Base-by-base conservation (phyloP, 768 basidiomycete genomes). In the Holtermanniella nyarrowii region DNA sequence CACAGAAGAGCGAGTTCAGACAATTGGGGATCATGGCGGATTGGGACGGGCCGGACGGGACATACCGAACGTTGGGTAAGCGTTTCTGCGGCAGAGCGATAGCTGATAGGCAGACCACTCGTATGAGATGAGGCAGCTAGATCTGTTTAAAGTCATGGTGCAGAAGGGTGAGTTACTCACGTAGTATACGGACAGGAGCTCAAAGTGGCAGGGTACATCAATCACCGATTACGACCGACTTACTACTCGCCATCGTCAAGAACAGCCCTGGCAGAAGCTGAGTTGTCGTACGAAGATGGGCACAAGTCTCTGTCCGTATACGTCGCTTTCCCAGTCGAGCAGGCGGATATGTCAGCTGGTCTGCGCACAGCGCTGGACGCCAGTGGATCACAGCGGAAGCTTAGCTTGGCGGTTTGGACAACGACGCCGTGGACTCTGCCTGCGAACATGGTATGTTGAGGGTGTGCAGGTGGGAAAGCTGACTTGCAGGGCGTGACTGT, bases 341-440 rank as follows among this genome's bases (percentile, higher is more conserved):
- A 54, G 63, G 16, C 61, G 10, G 59, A 57, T 23, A 64, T 57
- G 65, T 65, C 68, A 10, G 42, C 42, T 13, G 52, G 22, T 2
- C 53, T 71, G 11, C 44, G 52, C 10, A 52, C 53, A 3, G 55
- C 25, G 5, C 60, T 69, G 41, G 40, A 50, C 16, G 25, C 54
- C 12, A 51, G 46, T 11, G n/a, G n/a, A n/a, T n/a, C n/a, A n/a
- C n/a, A n/a, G n/a, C n/a, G n/a, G n/a, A n/a, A n/a, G n/a, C 70
- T 83, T 11, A 76, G 77, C 24, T 60, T 95, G 10, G 74, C 89
- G 16, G 85, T 93, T 3, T 99, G 93, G 93, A 97, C 93, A 2
- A 97, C 93, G 3, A 97, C 93, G 0, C 87, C 93, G 1, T 99
- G 93, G 93, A 97, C 88, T 3, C 73, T 97, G 44, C 88, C 86